phyloP scores from a whole-genome alignment of 2,329 filamentous ascomycete genomes.

The Trichoderma lentiforme region DNA sequence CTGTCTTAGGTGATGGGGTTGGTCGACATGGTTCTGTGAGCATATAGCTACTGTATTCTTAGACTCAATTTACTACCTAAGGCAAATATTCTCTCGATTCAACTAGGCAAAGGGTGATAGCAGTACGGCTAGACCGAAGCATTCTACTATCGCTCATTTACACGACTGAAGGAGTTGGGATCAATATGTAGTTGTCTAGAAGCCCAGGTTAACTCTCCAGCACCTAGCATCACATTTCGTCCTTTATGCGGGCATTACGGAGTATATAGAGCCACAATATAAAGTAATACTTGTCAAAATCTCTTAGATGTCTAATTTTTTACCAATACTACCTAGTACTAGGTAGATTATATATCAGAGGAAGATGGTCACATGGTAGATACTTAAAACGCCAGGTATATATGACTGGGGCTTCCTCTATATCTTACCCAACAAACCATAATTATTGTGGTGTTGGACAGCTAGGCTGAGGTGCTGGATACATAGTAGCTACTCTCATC shows the following conservation, averaged over 20 bases:
- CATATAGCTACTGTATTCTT: not conserved
- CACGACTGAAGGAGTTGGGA: not conserved
- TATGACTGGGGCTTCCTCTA: not conserved
- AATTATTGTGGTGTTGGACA: not conserved
- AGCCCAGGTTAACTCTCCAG: not conserved
- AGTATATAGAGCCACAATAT: not conserved
- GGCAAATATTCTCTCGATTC: not conserved
- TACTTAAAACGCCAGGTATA: too few species aligned
- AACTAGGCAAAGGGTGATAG: not conserved
- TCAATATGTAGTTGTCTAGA: not conserved
- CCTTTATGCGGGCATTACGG: not conserved
- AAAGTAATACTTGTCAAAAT: not conserved
- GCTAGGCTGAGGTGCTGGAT: not conserved
- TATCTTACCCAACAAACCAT: not conserved
- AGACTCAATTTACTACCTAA: not conserved
- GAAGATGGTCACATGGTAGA: too few species aligned
- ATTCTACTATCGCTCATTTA: not conserved
- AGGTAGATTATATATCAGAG: too few species aligned
- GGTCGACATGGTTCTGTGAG: not conserved
- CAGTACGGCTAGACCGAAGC: not conserved
- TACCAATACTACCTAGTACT: too few species aligned
- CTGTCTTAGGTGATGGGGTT: not conserved
- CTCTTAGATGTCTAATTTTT: rapidly evolving
- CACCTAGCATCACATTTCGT: not conserved
- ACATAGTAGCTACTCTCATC: not conserved